Base-by-base conservation (phyloP, 805 yeast species). In the Pichia phayaonensis region DNA sequence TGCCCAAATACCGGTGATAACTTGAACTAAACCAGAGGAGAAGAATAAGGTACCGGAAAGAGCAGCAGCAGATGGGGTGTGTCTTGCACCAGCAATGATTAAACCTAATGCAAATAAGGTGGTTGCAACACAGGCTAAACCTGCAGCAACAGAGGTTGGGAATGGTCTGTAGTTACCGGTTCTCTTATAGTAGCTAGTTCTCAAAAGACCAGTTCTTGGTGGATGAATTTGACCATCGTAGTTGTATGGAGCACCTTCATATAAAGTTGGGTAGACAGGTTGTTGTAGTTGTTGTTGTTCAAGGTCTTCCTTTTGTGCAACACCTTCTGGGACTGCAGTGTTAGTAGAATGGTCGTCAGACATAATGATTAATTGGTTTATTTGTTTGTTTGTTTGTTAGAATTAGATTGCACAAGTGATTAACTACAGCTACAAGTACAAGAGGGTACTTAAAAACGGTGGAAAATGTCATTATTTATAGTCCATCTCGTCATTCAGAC, bases 1-100 rank as follows among this genome's bases (percentile, higher is more conserved):
- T 50, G 77, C 78, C 79, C 80, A 78, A 20, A 75, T 60, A 39
- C 82, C 83, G 38, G 75, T 69, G 40, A 76, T 65, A 29, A 74
- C 63, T 59, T 74, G 74, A 42, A 71, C 72, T n/a, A 71, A 57
- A 22, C 82, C 81, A 8, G 79, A 75, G 44, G 73, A 70, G 56
- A 74, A 73, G 59, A 75, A 66, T 42, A 74, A 65, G 31, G 74
- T 61, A 40, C 76, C 71, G 20, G 72, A 68, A 31, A 73, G 65
- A 21, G 76, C 67, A 47, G 75, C 71, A 1, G 76, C 73, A 23
- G 65, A 65, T 8, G 65, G 57, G 36, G 75, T 72, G 21, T 74
- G 73, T 58, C 68, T 64, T 21, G 78, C 80, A 13, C 71, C 73
- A 34, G 72, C 59, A 34, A 73, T 63, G 49, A 64, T 69, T 56